These are phyloP conservation scores for Fusarium xyrophilum DNA, from an alignment of 2,329 filamentous ascomycete genomes.

Conservation along the genomic window DNA sequence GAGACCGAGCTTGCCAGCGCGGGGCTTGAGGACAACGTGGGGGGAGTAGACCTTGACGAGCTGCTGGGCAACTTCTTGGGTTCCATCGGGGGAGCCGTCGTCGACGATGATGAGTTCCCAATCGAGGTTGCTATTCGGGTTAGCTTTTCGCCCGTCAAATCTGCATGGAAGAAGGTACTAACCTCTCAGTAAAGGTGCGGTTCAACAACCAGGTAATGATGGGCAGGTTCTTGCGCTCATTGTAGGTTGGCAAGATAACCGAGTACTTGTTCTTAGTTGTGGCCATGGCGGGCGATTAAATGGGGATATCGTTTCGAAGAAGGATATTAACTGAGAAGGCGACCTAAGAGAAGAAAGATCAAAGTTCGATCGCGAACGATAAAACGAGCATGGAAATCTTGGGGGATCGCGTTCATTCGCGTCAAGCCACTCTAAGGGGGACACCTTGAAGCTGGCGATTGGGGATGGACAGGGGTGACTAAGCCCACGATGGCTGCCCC, in stretches of 20 bases:
- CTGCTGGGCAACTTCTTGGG: conserved; percentile 87
- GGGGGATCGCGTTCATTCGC: conserved; percentile 37
- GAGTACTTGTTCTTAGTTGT: conserved; percentile 79
- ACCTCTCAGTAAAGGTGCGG: conserved; percentile 90
- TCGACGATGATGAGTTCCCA: conserved; percentile 99
- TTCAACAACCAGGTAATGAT: conserved; percentile 95
- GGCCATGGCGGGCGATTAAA: conserved; percentile 52
- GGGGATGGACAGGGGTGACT: conserved; percentile 20
- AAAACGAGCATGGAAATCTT: conserved; percentile 39
- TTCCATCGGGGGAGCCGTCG: conserved; percentile 96
- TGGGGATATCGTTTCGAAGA: conserved; percentile 7
- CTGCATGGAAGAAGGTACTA: conserved; percentile 20
- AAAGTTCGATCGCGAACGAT: conserved; percentile 17
- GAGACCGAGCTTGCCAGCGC: conserved; percentile 94
- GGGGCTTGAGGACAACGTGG: conserved; percentile 83
- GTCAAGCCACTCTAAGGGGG: conserved; percentile 40
- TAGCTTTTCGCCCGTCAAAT: background rate
- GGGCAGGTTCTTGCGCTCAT: conserved; percentile 95
- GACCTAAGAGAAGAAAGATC: background rate
- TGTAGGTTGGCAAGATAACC: conserved; percentile 97
- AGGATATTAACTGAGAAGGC: background rate
- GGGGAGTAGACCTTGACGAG: conserved; percentile 84
- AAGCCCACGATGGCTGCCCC: conserved; percentile 34
- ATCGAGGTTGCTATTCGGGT: conserved; percentile 74
- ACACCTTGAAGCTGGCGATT: conserved; percentile 37